phyloP scores from a whole-genome alignment of 768 basidiomycete species.

The Phylloporus arenicola region DNA sequence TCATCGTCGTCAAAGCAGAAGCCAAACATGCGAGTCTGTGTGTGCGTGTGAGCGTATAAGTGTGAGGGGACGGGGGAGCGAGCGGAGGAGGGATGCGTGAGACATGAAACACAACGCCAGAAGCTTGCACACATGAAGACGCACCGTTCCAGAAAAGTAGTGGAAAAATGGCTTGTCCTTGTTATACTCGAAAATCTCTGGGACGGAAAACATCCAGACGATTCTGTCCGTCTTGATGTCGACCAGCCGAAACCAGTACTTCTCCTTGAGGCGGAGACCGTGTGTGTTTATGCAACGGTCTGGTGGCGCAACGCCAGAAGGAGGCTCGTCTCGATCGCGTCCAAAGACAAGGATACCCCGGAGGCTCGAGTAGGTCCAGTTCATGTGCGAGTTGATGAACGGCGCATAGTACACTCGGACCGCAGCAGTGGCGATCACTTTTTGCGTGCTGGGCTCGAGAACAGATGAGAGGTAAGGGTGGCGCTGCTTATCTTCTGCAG shows the following conservation, averaged over 20 bases:
- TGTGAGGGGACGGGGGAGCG: neutral
- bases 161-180: constrained; percentile 92
- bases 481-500: constrained; percentile 34
- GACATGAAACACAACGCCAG: neutral
- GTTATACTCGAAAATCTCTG: constrained; percentile 59
- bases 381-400: constrained; percentile 39
- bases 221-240: constrained; percentile 53
- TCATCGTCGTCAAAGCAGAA: constrained; percentile 55
- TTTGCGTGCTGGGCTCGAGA: constrained; percentile 37
- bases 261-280: constrained; percentile 29
- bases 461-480: constrained; percentile 36
- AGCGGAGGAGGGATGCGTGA: neutral
- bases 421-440: constrained; percentile 47
- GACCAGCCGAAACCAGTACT: constrained; percentile 61
- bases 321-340: constrained; percentile 26
- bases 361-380: constrained; percentile 59
- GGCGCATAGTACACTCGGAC: constrained; percentile 62
- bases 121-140: constrained; percentile 23
- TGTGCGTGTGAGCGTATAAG: neutral
- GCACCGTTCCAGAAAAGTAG: constrained; percentile 77
- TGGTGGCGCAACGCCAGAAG: constrained; percentile 20
- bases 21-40: constrained; percentile 45
- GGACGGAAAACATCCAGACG: constrained; percentile 65
- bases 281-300: constrained; percentile 15
- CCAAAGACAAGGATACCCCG: constrained; percentile 57